A percentile compares a stretch with the other conserved stretches of the same genome.
phyloP scores from a whole-genome alignment of 2,329 filamentous ascomycete genomes.

The Pseudogymnoascus sp. region DNA sequence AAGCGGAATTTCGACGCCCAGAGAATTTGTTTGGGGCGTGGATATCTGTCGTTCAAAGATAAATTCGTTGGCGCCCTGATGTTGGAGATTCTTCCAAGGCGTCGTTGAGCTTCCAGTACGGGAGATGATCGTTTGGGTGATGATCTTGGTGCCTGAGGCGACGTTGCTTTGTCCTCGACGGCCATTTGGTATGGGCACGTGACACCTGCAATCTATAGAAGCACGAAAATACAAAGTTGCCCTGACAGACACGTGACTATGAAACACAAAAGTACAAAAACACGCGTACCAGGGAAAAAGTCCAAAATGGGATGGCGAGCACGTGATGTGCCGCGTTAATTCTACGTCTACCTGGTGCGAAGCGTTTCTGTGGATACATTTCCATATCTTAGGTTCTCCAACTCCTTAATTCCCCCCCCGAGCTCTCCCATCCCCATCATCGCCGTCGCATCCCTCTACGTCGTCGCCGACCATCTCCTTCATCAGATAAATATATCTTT shows the following conservation, averaged over 20 bases:
- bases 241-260: not conserved
- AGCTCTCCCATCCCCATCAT: constrained; percentile 3
- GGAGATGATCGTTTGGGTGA: constrained; percentile 5
- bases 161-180: not conserved
- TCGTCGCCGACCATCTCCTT: not conserved
- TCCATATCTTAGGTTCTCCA: not conserved
- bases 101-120: constrained; percentile 2
- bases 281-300: not conserved
- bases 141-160: not conserved
- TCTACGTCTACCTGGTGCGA: constrained; percentile 7
- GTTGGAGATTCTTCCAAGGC: constrained; percentile 4
- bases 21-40: not conserved
- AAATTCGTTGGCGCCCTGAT: not conserved
- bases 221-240: not conserved
- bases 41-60: not conserved
- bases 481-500: constrained; percentile 2
- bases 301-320: not conserved
- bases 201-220: not conserved
- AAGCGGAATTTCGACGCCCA: not conserved
- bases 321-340: constrained; percentile 4
- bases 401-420: not conserved
- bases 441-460: not conserved
- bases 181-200: not conserved
- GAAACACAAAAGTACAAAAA: not conserved
- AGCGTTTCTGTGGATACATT: constrained; percentile 8